phyloP scores from a whole-genome alignment of 345 rosid species.

The Heritiera fomes region DNA sequence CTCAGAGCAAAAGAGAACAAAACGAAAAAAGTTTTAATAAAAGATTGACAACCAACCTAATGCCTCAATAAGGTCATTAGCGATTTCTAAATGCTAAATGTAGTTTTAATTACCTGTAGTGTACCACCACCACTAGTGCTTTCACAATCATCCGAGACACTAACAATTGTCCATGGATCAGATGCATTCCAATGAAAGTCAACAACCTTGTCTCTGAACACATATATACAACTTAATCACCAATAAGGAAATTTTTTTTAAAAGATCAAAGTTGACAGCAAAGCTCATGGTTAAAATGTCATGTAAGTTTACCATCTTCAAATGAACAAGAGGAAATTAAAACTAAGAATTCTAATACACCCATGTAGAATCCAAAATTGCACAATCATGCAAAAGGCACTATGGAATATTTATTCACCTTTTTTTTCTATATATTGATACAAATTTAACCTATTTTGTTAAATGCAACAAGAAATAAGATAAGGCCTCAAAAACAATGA shows the following conservation, averaged over 20 bases:
- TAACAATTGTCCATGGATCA: slow-evolving; percentile 69
- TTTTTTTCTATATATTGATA: background rate
- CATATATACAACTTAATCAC: slow-evolving; percentile 7
- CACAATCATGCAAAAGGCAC: background rate
- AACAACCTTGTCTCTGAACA: slow-evolving; percentile 60
- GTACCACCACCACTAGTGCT: slow-evolving; percentile 73
- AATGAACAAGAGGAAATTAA: background rate
- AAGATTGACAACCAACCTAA: slow-evolving; percentile 1
- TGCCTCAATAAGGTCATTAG: background rate
- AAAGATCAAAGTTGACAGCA: background rate
- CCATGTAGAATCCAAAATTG: background rate
- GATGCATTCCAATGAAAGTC: slow-evolving; percentile 69
- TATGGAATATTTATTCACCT: background rate
- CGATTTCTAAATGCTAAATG: background rate
- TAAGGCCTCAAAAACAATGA: background rate
- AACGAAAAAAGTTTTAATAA: background rate
- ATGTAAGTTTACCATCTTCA: slow-evolving; percentile 1
- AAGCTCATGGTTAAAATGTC: background rate
- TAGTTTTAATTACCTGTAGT: slow-evolving; percentile 44
- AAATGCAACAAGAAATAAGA: slow-evolving; percentile 4
- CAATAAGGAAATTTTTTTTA: background rate
- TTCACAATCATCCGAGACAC: slow-evolving; percentile 68
- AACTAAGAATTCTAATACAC: background rate
- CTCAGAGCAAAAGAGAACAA: background rate
- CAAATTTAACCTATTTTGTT: background rate